These are phyloP conservation scores for Raffaelea ambrosiae DNA, from an alignment of 2,329 filamentous ascomycete species.

Conservation along the genomic window DNA sequence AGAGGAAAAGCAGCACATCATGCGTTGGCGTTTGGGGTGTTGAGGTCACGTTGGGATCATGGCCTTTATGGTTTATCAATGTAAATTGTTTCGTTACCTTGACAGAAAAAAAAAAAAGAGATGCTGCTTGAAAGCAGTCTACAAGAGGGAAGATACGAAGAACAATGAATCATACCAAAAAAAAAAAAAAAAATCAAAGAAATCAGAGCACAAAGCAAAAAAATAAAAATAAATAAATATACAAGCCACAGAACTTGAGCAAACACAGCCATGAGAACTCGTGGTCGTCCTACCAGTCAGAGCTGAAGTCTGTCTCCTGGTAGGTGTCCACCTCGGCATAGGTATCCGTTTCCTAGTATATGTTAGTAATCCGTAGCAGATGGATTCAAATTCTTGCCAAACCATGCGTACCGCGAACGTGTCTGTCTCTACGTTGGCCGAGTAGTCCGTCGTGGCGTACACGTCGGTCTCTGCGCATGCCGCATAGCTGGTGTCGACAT, in stretches of 20 bases:
- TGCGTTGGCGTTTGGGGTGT: not conserved
- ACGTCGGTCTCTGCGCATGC: not conserved
- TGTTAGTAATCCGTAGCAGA: constrained; percentile 1
- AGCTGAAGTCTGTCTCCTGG: too few relatives aligned
- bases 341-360: constrained; percentile 2
- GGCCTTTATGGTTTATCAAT: too few relatives aligned
- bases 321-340: constrained; percentile 4
- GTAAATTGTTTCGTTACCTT: too few relatives aligned
- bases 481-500: constrained; percentile 2
- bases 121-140: too few relatives aligned
- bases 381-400: not conserved
- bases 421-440: constrained; percentile 4
- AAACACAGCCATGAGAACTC: not conserved
- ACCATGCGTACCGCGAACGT: not conserved
- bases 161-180: not conserved
- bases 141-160: not conserved
- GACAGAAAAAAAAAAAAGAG: too few relatives aligned
- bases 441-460: not conserved
- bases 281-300: too few relatives aligned
- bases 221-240: too few relatives aligned
- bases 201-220: too few relatives aligned
- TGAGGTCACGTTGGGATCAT: not conserved
- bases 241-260: too few relatives aligned
- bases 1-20: not conserved
- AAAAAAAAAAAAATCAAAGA: too few relatives aligned